Conservation (phyloP, 441 rosid species). For the Euphorbia corollata region DNA sequence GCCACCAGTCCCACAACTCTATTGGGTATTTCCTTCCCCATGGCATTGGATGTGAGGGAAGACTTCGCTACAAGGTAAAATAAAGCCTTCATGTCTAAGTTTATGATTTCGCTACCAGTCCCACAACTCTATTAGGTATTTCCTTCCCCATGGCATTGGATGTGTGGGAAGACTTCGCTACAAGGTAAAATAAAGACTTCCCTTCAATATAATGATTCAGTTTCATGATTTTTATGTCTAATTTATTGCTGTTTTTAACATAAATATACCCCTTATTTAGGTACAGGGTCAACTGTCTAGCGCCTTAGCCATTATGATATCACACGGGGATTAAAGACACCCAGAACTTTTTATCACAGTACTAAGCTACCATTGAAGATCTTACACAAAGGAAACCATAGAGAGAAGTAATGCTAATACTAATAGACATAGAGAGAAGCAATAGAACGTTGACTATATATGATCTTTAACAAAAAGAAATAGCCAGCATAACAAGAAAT, state of each 20-base stretch:
- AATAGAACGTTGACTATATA: too few species aligned
- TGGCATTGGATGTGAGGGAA: background rate
- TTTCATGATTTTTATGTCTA: too few species aligned
- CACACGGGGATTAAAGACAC: background rate
- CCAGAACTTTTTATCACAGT: background rate
- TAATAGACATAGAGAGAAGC: too few species aligned
- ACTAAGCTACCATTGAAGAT: slow-evolving; percentile 4
- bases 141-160: background rate
- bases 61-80: background rate
- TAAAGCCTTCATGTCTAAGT: background rate
- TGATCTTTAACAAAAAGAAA: background rate
- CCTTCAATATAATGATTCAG: too few species aligned
- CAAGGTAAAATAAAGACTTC: background rate
- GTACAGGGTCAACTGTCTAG: background rate
- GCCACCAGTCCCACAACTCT: background rate
- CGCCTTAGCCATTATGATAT: background rate
- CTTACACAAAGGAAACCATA: background rate
- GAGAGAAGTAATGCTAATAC: too few species aligned
- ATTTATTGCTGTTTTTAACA: too few species aligned
- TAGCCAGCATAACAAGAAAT: background rate
- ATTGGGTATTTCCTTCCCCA: background rate
- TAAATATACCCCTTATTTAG: background rate
- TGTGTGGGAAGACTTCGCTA: background rate
- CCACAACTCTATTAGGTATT: background rate
- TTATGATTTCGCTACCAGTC: background rate